These are phyloP conservation scores for Sclerotinia nivalis DNA, from an alignment of 2,329 filamentous ascomycete species.

Conservation along the genomic window DNA sequence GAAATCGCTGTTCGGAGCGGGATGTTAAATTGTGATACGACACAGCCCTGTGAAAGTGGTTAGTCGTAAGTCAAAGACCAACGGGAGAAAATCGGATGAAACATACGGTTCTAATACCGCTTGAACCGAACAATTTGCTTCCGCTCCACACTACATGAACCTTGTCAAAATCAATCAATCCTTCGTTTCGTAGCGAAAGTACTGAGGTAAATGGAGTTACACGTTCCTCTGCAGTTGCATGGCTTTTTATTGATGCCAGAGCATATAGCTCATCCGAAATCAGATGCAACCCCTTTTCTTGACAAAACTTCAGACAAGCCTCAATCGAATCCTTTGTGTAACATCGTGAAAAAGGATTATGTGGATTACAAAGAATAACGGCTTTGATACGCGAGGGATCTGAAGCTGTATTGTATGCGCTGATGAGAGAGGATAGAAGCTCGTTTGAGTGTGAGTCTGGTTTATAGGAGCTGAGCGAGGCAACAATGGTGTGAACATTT, in stretches of 20 bases:
- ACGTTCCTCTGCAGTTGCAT: neutral
- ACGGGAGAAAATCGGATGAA: neutral
- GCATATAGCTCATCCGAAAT: conserved; percentile 15
- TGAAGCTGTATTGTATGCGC: neutral
- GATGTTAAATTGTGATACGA: neutral
- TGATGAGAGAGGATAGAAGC: neutral
- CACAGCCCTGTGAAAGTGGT: neutral
- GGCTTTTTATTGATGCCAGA: neutral
- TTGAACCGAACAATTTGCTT: neutral
- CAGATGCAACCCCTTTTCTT: neutral
- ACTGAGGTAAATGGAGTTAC: neutral
- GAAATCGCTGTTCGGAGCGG: neutral
- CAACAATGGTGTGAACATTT: neutral
- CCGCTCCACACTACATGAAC: conserved; percentile 9
- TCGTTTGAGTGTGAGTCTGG: neutral
- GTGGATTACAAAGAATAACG: neutral
- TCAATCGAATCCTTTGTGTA: neutral
- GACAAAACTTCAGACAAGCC: neutral
- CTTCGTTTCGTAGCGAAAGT: neutral
- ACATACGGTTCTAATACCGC: neutral
- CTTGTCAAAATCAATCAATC: neutral
- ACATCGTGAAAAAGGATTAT: neutral
- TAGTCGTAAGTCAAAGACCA: neutral
- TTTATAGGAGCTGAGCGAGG: neutral
- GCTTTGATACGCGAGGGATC: neutral